phyloP scores from a whole-genome alignment of 2,329 filamentous ascomycete species.

The Gnomoniopsis smithogilvyi region DNA sequence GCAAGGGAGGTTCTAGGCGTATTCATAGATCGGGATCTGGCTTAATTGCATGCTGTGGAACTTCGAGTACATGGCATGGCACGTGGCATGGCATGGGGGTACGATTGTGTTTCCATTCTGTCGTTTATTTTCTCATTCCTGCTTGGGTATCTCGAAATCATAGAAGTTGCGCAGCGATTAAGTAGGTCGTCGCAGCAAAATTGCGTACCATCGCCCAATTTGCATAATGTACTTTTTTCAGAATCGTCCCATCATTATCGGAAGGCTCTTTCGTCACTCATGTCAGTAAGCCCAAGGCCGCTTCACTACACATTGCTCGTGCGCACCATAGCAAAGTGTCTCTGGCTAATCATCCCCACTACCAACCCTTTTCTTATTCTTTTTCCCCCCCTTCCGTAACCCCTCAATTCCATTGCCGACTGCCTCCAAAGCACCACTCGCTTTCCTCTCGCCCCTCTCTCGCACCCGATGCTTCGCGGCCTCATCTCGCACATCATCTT shows the following conservation, averaged over 20 bases:
- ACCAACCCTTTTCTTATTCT: slow-evolving; percentile 3
- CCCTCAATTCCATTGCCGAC: slow-evolving; percentile 33
- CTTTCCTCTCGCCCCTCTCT: slow-evolving; percentile 33
- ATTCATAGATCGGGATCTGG: no score
- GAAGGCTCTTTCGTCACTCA: no score
- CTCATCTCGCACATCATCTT: slow-evolving; percentile 52
- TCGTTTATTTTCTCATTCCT: no score
- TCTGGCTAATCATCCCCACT: background rate
- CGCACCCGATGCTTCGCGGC: slow-evolving; percentile 52
- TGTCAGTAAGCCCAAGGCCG: no score
- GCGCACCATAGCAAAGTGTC: background rate
- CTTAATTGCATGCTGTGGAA: no score
- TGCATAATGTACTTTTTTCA: background rate
- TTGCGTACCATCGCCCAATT: background rate
- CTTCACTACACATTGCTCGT: background rate
- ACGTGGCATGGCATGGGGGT: no score
- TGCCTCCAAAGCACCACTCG: slow-evolving; percentile 28
- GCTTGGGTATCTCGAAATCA: background rate
- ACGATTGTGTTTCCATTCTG: no score
- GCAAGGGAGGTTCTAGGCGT: no score
- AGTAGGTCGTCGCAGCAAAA: background rate
- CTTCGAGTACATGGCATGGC: no score
- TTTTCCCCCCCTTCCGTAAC: slow-evolving; percentile 25
- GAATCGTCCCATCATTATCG: background rate
- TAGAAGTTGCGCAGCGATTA: background rate